Base-by-base conservation (phyloP, 768 basidiomycete genomes). In the Trametes cinnabarina region DNA sequence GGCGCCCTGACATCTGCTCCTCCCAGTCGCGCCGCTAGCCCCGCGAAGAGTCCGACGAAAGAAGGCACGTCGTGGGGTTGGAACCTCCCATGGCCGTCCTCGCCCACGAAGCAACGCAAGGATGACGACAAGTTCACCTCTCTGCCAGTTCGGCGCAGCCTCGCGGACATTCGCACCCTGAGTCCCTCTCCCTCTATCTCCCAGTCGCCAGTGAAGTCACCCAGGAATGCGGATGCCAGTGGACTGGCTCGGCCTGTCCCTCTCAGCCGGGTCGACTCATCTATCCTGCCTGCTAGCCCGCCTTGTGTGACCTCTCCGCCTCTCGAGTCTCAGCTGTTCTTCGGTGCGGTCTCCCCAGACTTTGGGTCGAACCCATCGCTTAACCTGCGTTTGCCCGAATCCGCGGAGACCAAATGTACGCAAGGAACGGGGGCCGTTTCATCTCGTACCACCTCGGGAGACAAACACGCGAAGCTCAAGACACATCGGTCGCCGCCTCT, bases 241-340 rank as follows among this genome's bases (percentile, higher is more conserved):
- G 34, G 40, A 34, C 37, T 42, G 14, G 12, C 50, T 47, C 25
- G 32, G 17, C 7, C n/a, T 20, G 28, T 49, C 48, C 41, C 48
- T 28, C 40, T 60, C 46, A 32, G 52, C 56, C 69, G 71, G 34
- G 48, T 62, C 23, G 75, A 77, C 46, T 71, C 72, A 10, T 73
- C 73, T 3, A 63, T 80, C 20, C 74, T 88, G 3, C 83, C 84
- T 0, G 73, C 73, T 23, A 85, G 83, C 59, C 86, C 87, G 0
- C 76, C 83, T 2, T 76, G 76, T 57, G 69, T 88, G 34, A 82
- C 74, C 68, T 86, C 81, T 11, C 81, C 82, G 1, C 77, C 81
- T 0, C 73, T 88, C 54, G 79, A 84, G 54, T 79, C 74, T 25
- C 74, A 77, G 25, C 74, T 88, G 26, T 83, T 81, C 63, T 87